Percentiles rank a stretch among this genome's conserved stretches.
Evolutionary conservation across 2,329 filamentous ascomycete species (phyloP).

Genomic region (Ophioceras dolichostomum): DNA sequence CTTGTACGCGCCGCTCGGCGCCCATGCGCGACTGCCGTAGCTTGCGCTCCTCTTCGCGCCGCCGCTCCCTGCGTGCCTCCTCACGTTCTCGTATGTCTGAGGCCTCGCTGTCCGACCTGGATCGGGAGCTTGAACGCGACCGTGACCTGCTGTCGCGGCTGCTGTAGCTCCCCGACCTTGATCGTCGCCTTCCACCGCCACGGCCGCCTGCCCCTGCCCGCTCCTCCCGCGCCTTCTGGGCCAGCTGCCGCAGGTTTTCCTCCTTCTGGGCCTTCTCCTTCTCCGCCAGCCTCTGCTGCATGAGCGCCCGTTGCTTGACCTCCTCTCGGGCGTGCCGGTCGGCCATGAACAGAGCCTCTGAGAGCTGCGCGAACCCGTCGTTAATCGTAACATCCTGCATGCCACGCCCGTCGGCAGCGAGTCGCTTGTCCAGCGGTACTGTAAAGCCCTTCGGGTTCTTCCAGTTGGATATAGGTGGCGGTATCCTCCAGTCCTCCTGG

Average conservation of each 20-base stretch:
- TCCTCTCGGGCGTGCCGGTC: conserved; percentile 93
- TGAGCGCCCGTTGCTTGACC: conserved; percentile 78
- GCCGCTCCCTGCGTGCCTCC: conserved; percentile 62
- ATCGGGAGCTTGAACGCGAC: conserved; percentile 39
- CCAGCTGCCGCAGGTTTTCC: conserved; percentile 75
- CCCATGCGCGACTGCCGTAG: conserved; percentile 93
- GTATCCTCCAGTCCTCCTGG: conserved; percentile 88
- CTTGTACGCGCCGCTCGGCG: conserved; percentile 77
- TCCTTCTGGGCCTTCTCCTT: conserved; percentile 95
- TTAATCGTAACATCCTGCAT: conserved; percentile 93
- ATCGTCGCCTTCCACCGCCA: conserved; percentile 15
- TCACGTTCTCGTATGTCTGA: conserved; percentile 66
- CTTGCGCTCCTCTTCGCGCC: conserved; percentile 77
- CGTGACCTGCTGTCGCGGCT: no score
- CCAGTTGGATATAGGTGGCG: conserved; percentile 90
- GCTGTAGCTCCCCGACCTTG: conserved; percentile 21
- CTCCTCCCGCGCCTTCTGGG: conserved; percentile 85
- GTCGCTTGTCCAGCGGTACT: conserved; percentile 84
- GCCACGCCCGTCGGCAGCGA: conserved; percentile 85
- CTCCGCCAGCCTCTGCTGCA: conserved; percentile 93
- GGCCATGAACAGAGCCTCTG: conserved; percentile 86
- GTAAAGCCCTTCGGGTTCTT: conserved; percentile 99
- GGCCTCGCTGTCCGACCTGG: conserved; percentile 45
- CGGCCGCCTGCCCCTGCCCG: conserved; percentile 37
- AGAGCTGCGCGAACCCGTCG: conserved; percentile 95